Percentiles rank a stretch among this genome's conserved stretches.
These are phyloP conservation scores for Pneumocystis murina DNA, from an alignment of 1,139 yeast genomes.

Conservation along the genomic window DNA sequence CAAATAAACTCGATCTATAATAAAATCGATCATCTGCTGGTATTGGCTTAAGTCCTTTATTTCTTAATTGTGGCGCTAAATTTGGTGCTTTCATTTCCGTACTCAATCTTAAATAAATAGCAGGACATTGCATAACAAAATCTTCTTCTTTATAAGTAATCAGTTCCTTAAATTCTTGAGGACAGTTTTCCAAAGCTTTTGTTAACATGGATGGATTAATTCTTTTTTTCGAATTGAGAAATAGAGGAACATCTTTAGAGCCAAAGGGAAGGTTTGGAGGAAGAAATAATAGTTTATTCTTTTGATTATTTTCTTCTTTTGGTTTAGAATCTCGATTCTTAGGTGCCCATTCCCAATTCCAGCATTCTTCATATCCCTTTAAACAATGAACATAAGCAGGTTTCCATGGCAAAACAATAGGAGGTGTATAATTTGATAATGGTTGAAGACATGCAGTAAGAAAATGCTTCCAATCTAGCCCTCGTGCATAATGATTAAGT, in stretches of 20 bases:
- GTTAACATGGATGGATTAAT: background rate
- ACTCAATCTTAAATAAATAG: background rate
- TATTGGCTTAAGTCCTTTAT: background rate
- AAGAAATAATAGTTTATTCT: background rate
- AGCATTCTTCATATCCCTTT: background rate
- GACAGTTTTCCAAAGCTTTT: background rate
- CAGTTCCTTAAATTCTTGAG: background rate
- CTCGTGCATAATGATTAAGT: background rate
- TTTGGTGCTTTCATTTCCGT: background rate
- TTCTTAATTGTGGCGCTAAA: background rate
- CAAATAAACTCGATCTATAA: background rate
- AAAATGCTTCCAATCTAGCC: background rate
- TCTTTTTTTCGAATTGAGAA: background rate
- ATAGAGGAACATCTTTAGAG: background rate
- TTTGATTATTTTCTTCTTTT: background rate
- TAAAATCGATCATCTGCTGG: background rate
- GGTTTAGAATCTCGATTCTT: background rate
- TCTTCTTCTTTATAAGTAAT: background rate
- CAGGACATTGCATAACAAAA: background rate
- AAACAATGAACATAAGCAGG: background rate
- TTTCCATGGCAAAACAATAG: background rate
- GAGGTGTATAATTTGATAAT: background rate
- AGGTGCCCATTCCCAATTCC: background rate
- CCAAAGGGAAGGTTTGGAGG: background rate
- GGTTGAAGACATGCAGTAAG: background rate